Evolutionary conservation across 805 yeast species (phyloP).

Genomic region (Lachancea dasiensis): DNA sequence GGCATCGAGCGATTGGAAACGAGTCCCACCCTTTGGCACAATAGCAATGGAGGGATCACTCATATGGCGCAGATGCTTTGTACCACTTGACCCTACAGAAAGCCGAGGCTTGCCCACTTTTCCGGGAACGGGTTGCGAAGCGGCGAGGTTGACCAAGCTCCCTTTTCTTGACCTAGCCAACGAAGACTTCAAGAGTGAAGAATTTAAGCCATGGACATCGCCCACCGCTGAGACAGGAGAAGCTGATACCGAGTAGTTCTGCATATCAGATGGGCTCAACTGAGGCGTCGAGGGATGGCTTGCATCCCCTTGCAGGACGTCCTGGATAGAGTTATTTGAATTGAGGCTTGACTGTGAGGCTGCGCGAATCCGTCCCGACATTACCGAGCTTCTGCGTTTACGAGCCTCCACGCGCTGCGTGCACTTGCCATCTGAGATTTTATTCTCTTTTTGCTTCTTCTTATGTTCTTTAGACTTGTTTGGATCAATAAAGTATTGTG

Average conservation of each 20-base stretch:
- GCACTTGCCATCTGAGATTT: conserved; percentile 9
- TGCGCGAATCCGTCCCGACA: conserved; percentile 20
- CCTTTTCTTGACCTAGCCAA: conserved; percentile 4
- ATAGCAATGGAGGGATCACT: conserved; percentile 7
- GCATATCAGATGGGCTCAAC: conserved; percentile 5
- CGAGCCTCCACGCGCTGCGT: conserved; percentile 16
- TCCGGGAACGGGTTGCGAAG: background rate
- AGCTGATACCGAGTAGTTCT: conserved; percentile 5
- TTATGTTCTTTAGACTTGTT: conserved; percentile 23
- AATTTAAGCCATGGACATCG: background rate
- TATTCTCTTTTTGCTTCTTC: conserved; percentile 16
- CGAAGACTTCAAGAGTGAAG: background rate
- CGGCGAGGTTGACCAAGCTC: background rate
- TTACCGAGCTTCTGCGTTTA: conserved; percentile 21
- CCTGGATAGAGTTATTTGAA: conserved; percentile 19
- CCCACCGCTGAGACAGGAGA: conserved; percentile 4
- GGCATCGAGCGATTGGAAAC: background rate
- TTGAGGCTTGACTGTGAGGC: conserved; percentile 20
- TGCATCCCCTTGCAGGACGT: conserved; percentile 11
- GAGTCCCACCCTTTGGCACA: background rate
- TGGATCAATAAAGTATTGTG: conserved; percentile 23
- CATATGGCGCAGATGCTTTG: conserved; percentile 4
- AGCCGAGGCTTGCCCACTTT: conserved; percentile 4
- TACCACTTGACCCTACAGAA: conserved; percentile 9
- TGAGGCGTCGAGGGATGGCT: conserved; percentile 8